Evolutionary conservation across 2,329 filamentous ascomycete species (phyloP).

Genomic region (Fusarium fujikuroi): DNA sequence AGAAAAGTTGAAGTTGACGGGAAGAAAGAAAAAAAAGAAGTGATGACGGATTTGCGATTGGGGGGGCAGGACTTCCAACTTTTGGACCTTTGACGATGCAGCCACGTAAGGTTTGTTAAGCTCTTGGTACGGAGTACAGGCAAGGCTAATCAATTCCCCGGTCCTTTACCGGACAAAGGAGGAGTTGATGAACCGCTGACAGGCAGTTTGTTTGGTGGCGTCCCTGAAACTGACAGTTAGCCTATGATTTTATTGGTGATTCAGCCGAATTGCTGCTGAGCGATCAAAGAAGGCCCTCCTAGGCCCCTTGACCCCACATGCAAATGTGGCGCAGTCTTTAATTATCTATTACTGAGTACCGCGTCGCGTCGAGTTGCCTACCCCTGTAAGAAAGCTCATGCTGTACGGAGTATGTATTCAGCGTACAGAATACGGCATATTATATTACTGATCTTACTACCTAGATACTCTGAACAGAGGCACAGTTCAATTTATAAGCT

Average conservation of each 20-base stretch:
- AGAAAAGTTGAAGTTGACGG: constrained; percentile 9
- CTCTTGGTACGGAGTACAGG: background rate
- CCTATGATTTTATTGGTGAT: constrained; percentile 31
- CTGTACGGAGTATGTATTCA: background rate
- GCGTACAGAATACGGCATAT: background rate
- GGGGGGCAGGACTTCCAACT: constrained; percentile 12
- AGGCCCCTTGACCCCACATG: constrained; percentile 32
- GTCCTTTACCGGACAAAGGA: constrained; percentile 35
- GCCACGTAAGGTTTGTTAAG: constrained; percentile 39
- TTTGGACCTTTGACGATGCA: constrained; percentile 41
- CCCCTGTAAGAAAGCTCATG: constrained; percentile 3
- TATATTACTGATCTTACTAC: background rate
- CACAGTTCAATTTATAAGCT: background rate
- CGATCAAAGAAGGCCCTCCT: constrained; percentile 19
- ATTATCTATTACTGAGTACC: background rate
- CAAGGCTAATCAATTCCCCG: constrained; percentile 29
- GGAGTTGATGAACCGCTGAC: constrained; percentile 19
- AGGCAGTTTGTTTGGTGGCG: constrained; percentile 25
- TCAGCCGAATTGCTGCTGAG: constrained; percentile 11
- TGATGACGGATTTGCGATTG: constrained; percentile 20
- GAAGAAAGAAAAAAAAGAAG: constrained; percentile 8
- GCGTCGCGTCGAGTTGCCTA: constrained; percentile 6
- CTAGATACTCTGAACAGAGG: background rate
- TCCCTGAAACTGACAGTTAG: constrained; percentile 15
- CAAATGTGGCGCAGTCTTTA: constrained; percentile 32